Evolutionary conservation across 2,329 filamentous ascomycete species (phyloP).

Genomic region (Ophiostoma perfectum): DNA sequence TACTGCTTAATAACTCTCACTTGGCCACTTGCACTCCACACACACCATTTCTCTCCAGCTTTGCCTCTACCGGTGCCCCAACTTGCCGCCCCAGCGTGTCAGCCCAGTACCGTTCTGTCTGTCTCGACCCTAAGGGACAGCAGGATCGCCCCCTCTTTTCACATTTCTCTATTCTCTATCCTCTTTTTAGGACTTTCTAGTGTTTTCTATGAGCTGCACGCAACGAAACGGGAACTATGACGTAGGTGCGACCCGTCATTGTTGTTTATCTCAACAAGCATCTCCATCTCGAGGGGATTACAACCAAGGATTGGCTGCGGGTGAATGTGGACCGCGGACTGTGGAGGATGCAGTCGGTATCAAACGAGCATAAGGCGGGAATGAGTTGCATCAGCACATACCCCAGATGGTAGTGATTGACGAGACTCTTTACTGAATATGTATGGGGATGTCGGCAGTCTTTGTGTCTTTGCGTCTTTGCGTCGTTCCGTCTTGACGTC

Average conservation of each 20-base stretch:
- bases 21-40: slow-evolving; percentile 5
- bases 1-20: background rate
- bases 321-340: background rate
- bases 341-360: background rate
- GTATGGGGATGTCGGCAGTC: too few relatives aligned
- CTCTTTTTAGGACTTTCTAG: too few relatives aligned
- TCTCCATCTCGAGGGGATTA: background rate
- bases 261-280: background rate
- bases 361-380: background rate
- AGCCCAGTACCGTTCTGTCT: too few relatives aligned
- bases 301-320: background rate
- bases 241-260: slow-evolving; percentile 2
- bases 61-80: background rate
- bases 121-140: too few relatives aligned
- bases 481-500: too few relatives aligned
- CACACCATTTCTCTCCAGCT: background rate
- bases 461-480: too few relatives aligned
- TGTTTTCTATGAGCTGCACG: background rate
- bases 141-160: too few relatives aligned
- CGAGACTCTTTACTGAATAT: background rate
- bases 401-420: background rate
- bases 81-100: background rate
- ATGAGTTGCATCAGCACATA: background rate
- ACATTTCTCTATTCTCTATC: too few relatives aligned
- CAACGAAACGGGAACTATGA: background rate